Percentiles rank a stretch among this genome's conserved stretches.
These are phyloP conservation scores for Auxenochlorella protothecoides DNA, from an alignment of 139 green algal genomes.

Conservation along the genomic window DNA sequence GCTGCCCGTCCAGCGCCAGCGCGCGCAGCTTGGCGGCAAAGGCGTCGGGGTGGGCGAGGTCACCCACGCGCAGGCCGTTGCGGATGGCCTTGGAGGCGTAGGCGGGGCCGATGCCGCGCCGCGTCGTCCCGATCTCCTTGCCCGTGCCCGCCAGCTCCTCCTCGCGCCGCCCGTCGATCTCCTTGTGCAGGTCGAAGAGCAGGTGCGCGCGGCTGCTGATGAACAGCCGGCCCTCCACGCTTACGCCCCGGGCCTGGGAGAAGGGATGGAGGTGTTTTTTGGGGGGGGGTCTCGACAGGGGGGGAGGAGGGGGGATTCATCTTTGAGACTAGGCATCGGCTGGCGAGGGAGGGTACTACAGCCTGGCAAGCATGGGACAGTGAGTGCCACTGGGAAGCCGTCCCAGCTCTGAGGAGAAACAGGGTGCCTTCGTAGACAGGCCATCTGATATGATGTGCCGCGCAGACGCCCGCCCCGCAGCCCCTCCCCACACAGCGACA, in stretches of 20 bases:
- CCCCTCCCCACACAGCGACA: no score
- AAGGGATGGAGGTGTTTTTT: no score
- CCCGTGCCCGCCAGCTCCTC: slow-evolving; percentile 65
- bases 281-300: no score
- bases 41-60: slow-evolving; percentile 54
- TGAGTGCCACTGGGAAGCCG: no score
- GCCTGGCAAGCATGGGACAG: background rate
- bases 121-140: slow-evolving; percentile 73
- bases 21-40: slow-evolving; percentile 66
- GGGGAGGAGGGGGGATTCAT: no score
- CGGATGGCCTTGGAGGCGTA: slow-evolving; percentile 92
- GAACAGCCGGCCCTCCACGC: slow-evolving; percentile 51
- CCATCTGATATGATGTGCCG: no score
- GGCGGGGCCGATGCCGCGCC: slow-evolving; percentile 92
- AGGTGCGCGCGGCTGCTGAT: slow-evolving; percentile 88
- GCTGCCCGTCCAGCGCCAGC: slow-evolving; percentile 55
- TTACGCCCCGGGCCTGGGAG: slow-evolving; percentile 19
- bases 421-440: no score
- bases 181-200: slow-evolving; percentile 97
- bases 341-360: background rate
- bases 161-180: slow-evolving; percentile 90
- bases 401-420: no score
- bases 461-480: no score
- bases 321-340: no score
- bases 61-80: slow-evolving; percentile 87